Evolutionary conservation across 179 eudicot genomes (phyloP), one percentile per base, ranked within the genome.

Genomic region (Nepenthes alata): DNA sequence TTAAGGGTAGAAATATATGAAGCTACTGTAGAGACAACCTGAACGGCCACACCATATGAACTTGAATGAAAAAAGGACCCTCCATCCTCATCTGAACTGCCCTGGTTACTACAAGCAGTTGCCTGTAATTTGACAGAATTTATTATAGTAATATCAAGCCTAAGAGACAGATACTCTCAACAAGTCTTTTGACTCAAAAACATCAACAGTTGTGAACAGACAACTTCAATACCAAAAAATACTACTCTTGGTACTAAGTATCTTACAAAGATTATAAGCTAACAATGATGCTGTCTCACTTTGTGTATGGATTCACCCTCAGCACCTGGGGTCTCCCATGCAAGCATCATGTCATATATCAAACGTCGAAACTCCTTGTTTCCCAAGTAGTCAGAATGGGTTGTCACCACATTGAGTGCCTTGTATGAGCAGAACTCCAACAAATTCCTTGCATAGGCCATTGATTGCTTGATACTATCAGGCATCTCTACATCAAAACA

Each of bases 261-360:
- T 65, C 68, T 58, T 60, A 67, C 59, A 37, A 63, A 63, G 60
- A 53, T 45, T 34, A 62, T 44, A 69, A 35, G 63, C 67, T 37
- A 62, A 58, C 59, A 56, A 72, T 47, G 57, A 55, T 47, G 58
- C 49, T 67, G 72, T 70, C 86, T 78, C 70, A 77, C 83, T 44
- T 62, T 67, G 60, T 72, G 60, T 13, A 60, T 47, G 9, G 71
- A 62, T 45, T 71, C 74, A 61, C 16, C 67, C 51, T 79, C 76
- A 63, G 63, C 65, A 54, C 67, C 82, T 11, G 95, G 85, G 36
- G 70, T 67, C 53, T 87, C 95, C 95, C 95, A 87, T 7, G 95
- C 86, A 72, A 84, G 84, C 95, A 87, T 87, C 90, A 84, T 87
- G 62, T 82, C 95, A 69, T 71, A 87, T 11, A 83, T 79, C 61